A percentile compares a stretch with the other conserved stretches of the same genome.
These are phyloP conservation scores for Suhomyces anneliseae DNA, from an alignment of 1,139 yeast genomes.

Conservation along the genomic window DNA sequence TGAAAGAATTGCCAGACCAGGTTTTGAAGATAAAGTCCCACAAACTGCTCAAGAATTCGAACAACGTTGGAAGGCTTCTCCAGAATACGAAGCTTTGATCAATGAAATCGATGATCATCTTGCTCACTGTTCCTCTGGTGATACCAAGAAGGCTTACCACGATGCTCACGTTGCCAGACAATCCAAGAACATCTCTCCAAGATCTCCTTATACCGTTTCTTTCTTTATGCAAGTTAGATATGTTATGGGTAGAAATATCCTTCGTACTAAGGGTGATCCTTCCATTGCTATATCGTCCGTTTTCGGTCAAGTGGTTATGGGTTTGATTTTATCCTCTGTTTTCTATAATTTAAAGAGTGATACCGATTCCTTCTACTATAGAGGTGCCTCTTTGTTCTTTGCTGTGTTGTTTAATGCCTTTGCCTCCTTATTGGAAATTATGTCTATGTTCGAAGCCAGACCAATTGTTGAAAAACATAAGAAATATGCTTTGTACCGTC, in stretches of 20 bases:
- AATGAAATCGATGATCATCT: constrained; percentile 36
- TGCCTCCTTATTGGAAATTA: constrained; percentile 70
- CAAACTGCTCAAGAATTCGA: constrained; percentile 69
- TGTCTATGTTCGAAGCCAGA: constrained; percentile 69
- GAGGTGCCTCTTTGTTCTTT: constrained; percentile 75
- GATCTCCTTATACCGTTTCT: constrained; percentile 67
- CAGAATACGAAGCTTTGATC: constrained; percentile 40
- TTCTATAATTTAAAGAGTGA: constrained; percentile 57
- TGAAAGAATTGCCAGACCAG: constrained; percentile 46
- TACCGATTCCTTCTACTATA: constrained; percentile 54
- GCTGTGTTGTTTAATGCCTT: constrained; percentile 78
- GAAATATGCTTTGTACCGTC: constrained; percentile 71
- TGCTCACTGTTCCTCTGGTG: constrained; percentile 15
- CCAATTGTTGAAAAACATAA: constrained; percentile 80
- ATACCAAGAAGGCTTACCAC: constrained; percentile 31
- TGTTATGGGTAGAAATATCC: constrained; percentile 59
- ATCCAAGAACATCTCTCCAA: constrained; percentile 50
- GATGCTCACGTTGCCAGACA: constrained; percentile 60
- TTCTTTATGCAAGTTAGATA: constrained; percentile 64
- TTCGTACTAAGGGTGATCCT: constrained; percentile 66
- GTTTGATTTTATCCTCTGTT: constrained; percentile 70
- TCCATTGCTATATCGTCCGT: constrained; percentile 61
- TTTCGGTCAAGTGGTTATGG: constrained; percentile 69
- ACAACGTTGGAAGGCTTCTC: constrained; percentile 61
- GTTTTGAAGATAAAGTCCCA: constrained; percentile 64